Evolutionary conservation across 192 early-diverging fungal genomes (phyloP).

Genomic region (Phycomyces blakesleeanus): DNA sequence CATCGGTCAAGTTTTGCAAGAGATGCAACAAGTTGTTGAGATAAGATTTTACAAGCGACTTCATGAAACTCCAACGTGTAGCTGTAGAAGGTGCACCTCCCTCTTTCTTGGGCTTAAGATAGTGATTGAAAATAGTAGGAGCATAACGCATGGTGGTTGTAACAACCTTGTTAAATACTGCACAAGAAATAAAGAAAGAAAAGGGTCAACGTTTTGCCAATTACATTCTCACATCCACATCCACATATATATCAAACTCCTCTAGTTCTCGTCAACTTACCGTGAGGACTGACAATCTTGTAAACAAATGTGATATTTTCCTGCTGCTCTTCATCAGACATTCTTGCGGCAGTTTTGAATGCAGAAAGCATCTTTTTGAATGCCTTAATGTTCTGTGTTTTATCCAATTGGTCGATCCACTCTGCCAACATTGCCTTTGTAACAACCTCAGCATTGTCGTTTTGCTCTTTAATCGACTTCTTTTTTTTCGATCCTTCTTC

Average conservation of each 20-base stretch:
- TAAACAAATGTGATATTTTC: conserved; percentile 50
- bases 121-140: conserved; percentile 65
- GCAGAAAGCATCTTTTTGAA: conserved; percentile 77
- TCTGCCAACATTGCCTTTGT: conserved; percentile 69
- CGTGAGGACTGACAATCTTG: conserved; percentile 61
- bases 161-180: conserved; percentile 80
- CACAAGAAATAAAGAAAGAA: conserved; percentile 16
- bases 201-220: too few relatives aligned
- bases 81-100: conserved; percentile 34
- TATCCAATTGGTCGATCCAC: conserved; percentile 64
- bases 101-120: conserved; percentile 42
- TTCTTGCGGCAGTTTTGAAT: conserved; percentile 75
- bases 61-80: conserved; percentile 68
- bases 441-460: conserved; percentile 40
- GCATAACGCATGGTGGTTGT: conserved; percentile 68
- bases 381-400: conserved; percentile 63
- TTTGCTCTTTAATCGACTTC: not conserved
- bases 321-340: conserved; percentile 61
- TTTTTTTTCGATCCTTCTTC: conserved; percentile 10
- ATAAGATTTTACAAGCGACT: conserved; percentile 81
- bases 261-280: conserved; percentile 14
- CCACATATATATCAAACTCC: not conserved
- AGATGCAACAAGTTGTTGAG: conserved; percentile 70
- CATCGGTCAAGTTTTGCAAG: conserved; percentile 78
- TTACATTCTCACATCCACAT: too few relatives aligned